Base-by-base conservation (phyloP, 768 basidiomycete species). In the Glaciozyma martinii region DNA sequence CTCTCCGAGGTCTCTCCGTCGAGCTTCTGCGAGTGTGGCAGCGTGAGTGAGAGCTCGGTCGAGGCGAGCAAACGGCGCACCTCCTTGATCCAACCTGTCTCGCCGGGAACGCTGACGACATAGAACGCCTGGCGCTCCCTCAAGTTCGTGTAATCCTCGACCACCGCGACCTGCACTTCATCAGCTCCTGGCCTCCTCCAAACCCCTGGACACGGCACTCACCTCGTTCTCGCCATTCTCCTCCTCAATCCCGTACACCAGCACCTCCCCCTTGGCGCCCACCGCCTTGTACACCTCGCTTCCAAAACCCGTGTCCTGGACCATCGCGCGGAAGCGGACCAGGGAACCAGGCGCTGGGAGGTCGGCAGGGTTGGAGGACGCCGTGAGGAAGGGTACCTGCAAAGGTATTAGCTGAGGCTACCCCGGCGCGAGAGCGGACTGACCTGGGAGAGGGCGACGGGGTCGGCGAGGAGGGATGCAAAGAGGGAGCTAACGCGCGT, bases 251-350 rank as follows among this genome's bases (percentile, higher is more conserved):
- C 67, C 63, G 6, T 62, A 67, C 65, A 66, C 62, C 23, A 67
- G 37, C 30, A 56, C 49, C 4, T 40, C 42, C 5, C 56, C 49
- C 13, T 61, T 55, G 5, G 19, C n/a, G 7, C 65, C 65, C 13
- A 59, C 0, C 3, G 66, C 64, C 15, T 42, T 54, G 67, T 70
- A 76, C 32, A 76, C 66, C 62, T 76, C 74, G 7, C 65, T 68
- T 1, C 66, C 71, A 27, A 66, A 60, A 1, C 72, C 72, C 0
- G 75, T 73, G 60, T 76, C 75, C 60, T 75, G 74, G 5, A 76
- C 63, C 74, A 76, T 75, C 33, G 68, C 71, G 27, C 74, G 65
- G 70, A 74, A 74, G 15, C 60, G 32, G 29, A 73, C 74, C 47
- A 76, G 66, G 29, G 70, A 44, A 43, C 65, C 64, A 0, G 55